These are phyloP conservation scores for Phytophthora fragariaefolia DNA, from an alignment of 352 stramenopile genomes.

Conservation along the genomic window DNA sequence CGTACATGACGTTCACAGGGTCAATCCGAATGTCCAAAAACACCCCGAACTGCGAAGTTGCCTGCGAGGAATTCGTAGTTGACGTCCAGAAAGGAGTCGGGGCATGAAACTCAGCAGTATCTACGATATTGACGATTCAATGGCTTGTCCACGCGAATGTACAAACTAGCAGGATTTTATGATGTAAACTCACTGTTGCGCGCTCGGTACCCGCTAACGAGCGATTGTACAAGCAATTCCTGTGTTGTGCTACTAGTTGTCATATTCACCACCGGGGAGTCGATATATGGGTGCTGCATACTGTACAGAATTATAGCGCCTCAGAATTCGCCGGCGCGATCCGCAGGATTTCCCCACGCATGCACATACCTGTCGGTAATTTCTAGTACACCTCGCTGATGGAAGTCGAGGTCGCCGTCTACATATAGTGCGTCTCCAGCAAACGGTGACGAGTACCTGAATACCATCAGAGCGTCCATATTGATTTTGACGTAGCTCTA, in stretches of 20 bases:
- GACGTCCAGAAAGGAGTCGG: conserved; percentile 53
- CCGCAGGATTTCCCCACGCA: not conserved
- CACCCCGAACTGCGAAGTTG: conserved; percentile 37
- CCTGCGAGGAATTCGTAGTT: conserved; percentile 21
- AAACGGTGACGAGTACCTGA: conserved; percentile 47
- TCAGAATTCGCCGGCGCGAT: not conserved
- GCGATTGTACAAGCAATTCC: conserved; percentile 46
- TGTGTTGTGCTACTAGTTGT: conserved; percentile 39
- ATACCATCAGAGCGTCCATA: conserved; percentile 67
- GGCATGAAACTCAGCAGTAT: conserved; percentile 44
- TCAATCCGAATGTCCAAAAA: conserved; percentile 55
- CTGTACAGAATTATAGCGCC: conserved; percentile 20
- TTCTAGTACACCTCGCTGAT: conserved; percentile 53
- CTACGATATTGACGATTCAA: conserved; percentile 19
- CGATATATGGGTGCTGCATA: conserved; percentile 41
- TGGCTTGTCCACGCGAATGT: not conserved
- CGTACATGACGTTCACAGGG: conserved; percentile 42
- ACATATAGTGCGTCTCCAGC: conserved; percentile 43
- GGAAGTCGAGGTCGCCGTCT: conserved; percentile 69
- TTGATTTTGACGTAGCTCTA: conserved; percentile 57
- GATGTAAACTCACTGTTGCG: conserved; percentile 51
- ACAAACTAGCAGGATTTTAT: not conserved
- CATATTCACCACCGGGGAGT: conserved; percentile 52
- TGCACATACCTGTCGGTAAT: conserved; percentile 49
- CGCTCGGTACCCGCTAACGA: conserved; percentile 46